phyloP scores from a whole-genome alignment of 1,284 basidiomycete genomes.

The Erythrobasidium hasegawianum region DNA sequence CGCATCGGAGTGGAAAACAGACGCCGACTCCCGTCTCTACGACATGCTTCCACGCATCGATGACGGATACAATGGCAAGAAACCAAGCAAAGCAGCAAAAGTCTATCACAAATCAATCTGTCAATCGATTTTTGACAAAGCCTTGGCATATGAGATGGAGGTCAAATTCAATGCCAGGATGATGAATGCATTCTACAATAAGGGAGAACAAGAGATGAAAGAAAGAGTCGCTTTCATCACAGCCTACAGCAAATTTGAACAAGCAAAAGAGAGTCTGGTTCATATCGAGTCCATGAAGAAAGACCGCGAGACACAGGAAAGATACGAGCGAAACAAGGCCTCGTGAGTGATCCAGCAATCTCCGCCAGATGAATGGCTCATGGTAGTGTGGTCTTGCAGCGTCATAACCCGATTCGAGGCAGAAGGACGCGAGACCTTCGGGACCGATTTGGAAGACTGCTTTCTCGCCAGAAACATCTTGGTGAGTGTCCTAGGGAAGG shows the following conservation, averaged over 20 bases:
- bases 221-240: not conserved
- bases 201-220: not conserved
- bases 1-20: not conserved
- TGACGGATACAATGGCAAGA: not conserved
- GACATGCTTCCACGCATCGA: not conserved
- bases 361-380: not conserved
- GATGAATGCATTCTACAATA: slow-evolving; percentile 2
- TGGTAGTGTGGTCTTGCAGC: not conserved
- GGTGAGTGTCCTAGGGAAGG: no score
- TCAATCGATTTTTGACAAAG: not conserved
- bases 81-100: not conserved
- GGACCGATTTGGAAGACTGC: not conserved
- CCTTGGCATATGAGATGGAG: not conserved
- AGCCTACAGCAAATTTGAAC: not conserved
- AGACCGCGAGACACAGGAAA: not conserved
- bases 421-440: not conserved
- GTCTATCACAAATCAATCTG: not conserved
- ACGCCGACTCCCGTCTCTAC: not conserved
- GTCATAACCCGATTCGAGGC: not conserved
- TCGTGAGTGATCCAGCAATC: not conserved
- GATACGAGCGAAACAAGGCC: not conserved
- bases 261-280: not conserved
- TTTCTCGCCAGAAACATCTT: not conserved
- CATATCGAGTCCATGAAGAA: not conserved
- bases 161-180: not conserved